Conservation (phyloP, 75 land plant species). For the Sequoia sempervirens region DNA sequence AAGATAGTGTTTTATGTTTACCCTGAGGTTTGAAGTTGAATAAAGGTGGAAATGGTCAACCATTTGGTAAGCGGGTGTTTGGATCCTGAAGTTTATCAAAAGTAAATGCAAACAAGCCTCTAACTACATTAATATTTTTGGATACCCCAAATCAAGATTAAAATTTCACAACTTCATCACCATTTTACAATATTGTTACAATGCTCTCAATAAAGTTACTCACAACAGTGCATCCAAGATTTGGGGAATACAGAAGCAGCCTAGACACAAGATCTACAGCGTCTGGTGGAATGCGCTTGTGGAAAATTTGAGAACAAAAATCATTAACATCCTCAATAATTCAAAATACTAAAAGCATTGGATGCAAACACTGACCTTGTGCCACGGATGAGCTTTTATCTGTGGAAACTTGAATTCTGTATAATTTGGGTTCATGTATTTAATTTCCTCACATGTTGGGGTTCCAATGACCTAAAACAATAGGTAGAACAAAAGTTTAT, state of each 20-base stretch:
- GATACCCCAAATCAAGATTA: not conserved
- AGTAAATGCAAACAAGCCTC: conserved; percentile 77
- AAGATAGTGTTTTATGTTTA: not conserved
- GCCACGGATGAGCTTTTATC: conserved; percentile 87
- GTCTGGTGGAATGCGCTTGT: conserved; percentile 54
- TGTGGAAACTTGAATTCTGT: conserved; percentile 80
- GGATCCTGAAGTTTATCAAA: conserved; percentile 78
- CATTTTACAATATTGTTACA: not conserved
- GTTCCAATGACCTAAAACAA: conserved; percentile 70
- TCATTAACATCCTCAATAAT: not conserved
- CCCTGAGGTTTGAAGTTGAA: conserved; percentile 83
- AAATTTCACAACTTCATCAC: not conserved
- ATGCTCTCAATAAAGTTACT: conserved; percentile 16
- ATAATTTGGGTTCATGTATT: conserved; percentile 89
- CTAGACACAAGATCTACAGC: conserved; percentile 64
- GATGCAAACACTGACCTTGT: conserved; percentile 43
- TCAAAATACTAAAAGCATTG: not conserved
- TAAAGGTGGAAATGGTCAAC: conserved; percentile 71
- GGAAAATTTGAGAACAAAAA: conserved; percentile 25
- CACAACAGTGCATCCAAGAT: conserved; percentile 57
- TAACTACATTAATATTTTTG: conserved; percentile 33
- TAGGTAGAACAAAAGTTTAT: not conserved
- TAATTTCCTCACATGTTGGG: conserved; percentile 85
- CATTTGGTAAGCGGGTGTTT: conserved; percentile 74
- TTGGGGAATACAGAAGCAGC: conserved; percentile 57